Evolutionary conservation across 2,329 filamentous ascomycete genomes (phyloP).

Genomic region (Endoconidiophora laricicola): DNA sequence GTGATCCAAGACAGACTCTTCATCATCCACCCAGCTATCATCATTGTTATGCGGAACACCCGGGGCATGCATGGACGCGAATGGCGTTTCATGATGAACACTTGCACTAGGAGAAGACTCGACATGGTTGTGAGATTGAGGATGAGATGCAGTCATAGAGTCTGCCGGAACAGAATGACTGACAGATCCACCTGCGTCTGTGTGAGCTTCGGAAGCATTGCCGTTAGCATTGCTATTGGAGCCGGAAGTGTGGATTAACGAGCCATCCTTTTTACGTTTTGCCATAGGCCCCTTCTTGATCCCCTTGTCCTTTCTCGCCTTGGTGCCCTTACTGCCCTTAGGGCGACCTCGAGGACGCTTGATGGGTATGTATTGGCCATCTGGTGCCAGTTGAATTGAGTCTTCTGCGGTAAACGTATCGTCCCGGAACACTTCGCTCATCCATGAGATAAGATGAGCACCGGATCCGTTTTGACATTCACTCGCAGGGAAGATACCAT

Average conservation of each 20-base stretch:
- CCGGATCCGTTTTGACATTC: slow-evolving; percentile 39
- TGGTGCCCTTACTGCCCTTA: slow-evolving; percentile 33
- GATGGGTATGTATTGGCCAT: slow-evolving; percentile 6
- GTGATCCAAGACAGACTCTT: slow-evolving; percentile 12
- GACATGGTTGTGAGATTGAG: neutral
- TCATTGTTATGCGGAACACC: neutral
- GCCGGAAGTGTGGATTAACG: neutral
- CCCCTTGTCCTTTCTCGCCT: slow-evolving; percentile 24
- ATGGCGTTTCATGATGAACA: neutral
- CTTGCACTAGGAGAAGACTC: neutral
- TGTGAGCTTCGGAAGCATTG: neutral
- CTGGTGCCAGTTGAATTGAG: slow-evolving; percentile 1
- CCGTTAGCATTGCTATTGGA: neutral
- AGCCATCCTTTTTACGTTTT: slow-evolving; percentile 5
- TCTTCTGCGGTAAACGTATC: slow-evolving; percentile 10
- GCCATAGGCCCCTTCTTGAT: slow-evolving; percentile 9
- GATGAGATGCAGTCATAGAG: neutral
- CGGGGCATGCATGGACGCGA: neutral
- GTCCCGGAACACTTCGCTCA: slow-evolving; percentile 42
- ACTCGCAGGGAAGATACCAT: slow-evolving; percentile 38
- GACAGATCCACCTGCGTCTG: neutral
- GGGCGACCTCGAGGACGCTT: slow-evolving; percentile 29
- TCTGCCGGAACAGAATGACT: neutral
- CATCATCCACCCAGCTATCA: slow-evolving; percentile 6
- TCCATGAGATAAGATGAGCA: slow-evolving; percentile 42